These are phyloP conservation scores for Neonothopanus nambi DNA, from an alignment of 1,284 basidiomycete species.

Conservation along the genomic window DNA sequence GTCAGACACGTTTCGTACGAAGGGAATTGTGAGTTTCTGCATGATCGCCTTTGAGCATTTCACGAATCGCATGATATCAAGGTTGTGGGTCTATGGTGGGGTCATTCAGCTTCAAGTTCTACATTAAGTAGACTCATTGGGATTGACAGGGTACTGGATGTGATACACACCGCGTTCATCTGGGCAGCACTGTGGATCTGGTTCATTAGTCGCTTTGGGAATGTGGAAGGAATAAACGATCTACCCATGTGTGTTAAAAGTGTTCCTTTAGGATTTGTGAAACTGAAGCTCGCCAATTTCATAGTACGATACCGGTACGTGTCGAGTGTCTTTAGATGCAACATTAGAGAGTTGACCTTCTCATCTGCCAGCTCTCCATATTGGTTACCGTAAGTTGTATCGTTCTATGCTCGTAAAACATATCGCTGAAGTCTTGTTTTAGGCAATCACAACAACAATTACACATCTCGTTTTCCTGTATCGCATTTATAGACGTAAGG, in stretches of 20 bases:
- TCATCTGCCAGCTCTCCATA: background rate
- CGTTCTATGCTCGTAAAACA: too few relatives aligned
- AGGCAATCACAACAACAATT: background rate
- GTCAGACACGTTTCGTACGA: too few relatives aligned
- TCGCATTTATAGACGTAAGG: background rate
- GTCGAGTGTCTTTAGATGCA: background rate
- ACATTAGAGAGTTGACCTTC: background rate
- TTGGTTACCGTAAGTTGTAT: background rate
- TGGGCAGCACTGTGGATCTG: constrained; percentile 8
- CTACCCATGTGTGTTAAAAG: constrained; percentile 4
- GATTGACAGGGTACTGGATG: constrained; percentile 4
- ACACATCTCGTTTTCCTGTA: background rate
- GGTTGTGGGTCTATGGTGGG: too few relatives aligned
- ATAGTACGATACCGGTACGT: background rate
- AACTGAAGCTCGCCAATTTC: background rate
- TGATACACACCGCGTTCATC: background rate
- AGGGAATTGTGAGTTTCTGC: too few relatives aligned
- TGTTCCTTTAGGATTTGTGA: background rate
- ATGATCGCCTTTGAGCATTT: too few relatives aligned
- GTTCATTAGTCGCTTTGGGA: constrained; percentile 3
- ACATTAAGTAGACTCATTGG: too few relatives aligned
- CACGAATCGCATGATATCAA: too few relatives aligned
- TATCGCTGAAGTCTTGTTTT: too few relatives aligned
- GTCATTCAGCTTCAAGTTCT: too few relatives aligned
- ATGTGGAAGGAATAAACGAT: background rate